Conservation (phyloP, 441 rosid species). For the Iberis amara region DNA sequence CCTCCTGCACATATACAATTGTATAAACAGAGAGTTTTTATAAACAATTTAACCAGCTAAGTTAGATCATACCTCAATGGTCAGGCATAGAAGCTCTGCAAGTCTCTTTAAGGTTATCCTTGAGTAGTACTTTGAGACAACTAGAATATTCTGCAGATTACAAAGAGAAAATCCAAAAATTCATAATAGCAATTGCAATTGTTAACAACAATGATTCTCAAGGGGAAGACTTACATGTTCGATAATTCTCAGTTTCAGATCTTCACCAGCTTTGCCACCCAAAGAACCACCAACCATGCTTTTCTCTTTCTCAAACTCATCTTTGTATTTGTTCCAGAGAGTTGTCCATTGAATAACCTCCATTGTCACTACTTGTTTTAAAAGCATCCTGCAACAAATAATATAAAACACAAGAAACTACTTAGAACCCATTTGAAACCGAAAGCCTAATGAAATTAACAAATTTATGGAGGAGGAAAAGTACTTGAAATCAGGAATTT, state of each 20-base stretch:
- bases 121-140: conserved; percentile 89
- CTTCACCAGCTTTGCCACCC: conserved; percentile 91
- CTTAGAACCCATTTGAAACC: conserved; percentile 1
- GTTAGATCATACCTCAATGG: conserved; percentile 49
- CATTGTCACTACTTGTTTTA: conserved; percentile 91
- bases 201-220: background rate
- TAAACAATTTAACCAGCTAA: background rate
- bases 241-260: conserved; percentile 80
- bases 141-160: conserved; percentile 80
- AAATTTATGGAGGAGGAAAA: conserved; percentile 4
- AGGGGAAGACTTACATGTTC: conserved; percentile 59
- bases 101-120: conserved; percentile 83
- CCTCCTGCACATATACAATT: conserved; percentile 45
- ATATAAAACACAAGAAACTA: background rate
- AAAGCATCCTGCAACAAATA: conserved; percentile 50
- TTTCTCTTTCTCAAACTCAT: conserved; percentile 85
- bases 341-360: conserved; percentile 96
- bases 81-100: conserved; percentile 81
- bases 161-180: background rate
- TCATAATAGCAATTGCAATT: background rate
- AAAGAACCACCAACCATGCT: conserved; percentile 82
- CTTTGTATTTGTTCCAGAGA: conserved; percentile 76
- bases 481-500: conserved; percentile 81
- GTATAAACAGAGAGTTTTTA: background rate
- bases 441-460: background rate